Evolutionary conservation across 176 grass and related monocot genomes (phyloP).

Genomic region (Zea luxurians): DNA sequence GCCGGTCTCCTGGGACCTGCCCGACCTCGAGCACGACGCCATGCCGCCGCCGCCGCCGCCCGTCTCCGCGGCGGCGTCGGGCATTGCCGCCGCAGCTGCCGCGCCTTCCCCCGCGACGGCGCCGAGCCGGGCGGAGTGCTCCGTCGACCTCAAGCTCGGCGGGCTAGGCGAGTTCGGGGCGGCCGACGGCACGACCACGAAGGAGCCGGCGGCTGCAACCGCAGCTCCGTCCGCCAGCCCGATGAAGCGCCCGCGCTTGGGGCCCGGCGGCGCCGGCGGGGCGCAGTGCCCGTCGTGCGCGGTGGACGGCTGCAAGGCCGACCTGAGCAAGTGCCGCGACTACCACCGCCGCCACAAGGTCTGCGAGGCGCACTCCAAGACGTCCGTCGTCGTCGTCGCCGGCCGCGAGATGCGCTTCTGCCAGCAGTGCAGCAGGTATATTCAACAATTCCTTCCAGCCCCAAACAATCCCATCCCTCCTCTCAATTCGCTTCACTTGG

Average conservation of each 20-base stretch:
- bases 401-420: constrained; percentile 93
- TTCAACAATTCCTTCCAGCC: background rate
- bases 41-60: constrained; percentile 29
- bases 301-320: constrained; percentile 85
- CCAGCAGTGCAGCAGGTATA: constrained; percentile 99
- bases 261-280: background rate
- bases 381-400: constrained; percentile 75
- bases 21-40: constrained; percentile 52
- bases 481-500: constrained; percentile 7
- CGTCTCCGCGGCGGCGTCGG: constrained; percentile 14
- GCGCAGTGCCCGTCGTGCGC: constrained; percentile 57
- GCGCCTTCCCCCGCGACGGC: background rate
- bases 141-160: constrained; percentile 91
- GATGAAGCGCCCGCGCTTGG: constrained; percentile 47
- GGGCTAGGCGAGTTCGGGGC: constrained; percentile 55
- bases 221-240: constrained; percentile 38
- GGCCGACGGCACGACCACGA: constrained; percentile 15
- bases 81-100: constrained; percentile 18
- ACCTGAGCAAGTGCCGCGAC: constrained; percentile 84
- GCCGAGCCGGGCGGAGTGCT: constrained; percentile 48
- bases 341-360: constrained; percentile 98
- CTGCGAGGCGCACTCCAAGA: constrained; percentile 93
- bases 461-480: background rate
- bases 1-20: constrained; percentile 69
- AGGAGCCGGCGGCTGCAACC: constrained; percentile 23